These are phyloP conservation scores for Phaffia australis DNA, from an alignment of 768 basidiomycete species.

Conservation along the genomic window DNA sequence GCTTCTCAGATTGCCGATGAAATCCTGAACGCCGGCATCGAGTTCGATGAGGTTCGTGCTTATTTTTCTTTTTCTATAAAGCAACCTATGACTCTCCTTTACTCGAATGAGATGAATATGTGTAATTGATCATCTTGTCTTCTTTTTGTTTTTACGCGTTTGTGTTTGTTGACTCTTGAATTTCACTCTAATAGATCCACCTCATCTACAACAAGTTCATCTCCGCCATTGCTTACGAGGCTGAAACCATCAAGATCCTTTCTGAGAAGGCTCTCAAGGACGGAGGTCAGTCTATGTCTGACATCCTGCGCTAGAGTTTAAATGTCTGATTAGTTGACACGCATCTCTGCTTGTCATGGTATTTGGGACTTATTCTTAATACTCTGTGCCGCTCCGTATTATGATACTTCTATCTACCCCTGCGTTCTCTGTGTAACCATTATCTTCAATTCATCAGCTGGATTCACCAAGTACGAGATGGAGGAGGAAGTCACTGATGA, in stretches of 20 bases:
- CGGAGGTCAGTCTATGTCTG: constrained; percentile 51
- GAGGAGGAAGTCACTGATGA: constrained; percentile 93
- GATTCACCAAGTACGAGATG: constrained; percentile 93
- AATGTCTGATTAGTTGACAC: too few species aligned
- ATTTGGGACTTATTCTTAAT: too few species aligned
- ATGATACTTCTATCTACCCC: too few species aligned
- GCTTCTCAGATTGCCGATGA: constrained; percentile 89
- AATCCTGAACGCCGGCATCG: constrained; percentile 69
- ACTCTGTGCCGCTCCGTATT: too few species aligned
- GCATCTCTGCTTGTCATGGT: too few species aligned
- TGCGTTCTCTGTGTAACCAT: background rate
- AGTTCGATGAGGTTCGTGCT: constrained; percentile 61
- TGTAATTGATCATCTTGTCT: background rate
- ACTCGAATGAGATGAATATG: too few species aligned
- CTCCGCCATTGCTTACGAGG: constrained; percentile 82
- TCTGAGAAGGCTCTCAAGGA: constrained; percentile 70
- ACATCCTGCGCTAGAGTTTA: background rate
- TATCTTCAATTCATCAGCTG: constrained; percentile 43
- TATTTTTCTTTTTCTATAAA: background rate
- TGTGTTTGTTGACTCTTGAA: background rate
- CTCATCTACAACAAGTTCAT: constrained; percentile 44
- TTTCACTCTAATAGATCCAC: constrained; percentile 34
- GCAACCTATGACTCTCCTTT: constrained; percentile 1
- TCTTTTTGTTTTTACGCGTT: background rate
- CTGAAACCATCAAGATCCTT: constrained; percentile 62